phyloP scores from a whole-genome alignment of 2,329 filamentous ascomycete species.

The Hymenoscyphus infarciens region DNA sequence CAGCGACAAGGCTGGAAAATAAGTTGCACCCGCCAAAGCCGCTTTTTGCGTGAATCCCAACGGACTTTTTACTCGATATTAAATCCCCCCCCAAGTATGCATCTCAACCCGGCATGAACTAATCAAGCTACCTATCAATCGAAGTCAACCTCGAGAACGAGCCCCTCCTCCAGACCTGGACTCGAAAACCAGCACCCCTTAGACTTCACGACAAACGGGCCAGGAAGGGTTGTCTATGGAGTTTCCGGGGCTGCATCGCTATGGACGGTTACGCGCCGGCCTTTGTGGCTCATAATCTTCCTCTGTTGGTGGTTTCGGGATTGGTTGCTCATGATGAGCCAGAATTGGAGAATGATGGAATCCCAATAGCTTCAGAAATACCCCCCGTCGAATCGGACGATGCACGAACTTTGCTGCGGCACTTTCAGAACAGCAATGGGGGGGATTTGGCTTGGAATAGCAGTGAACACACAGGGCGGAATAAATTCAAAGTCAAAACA shows the following conservation, averaged over 20 bases:
- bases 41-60: not conserved
- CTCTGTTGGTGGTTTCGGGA: conserved; percentile 78
- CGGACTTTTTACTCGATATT: not conserved
- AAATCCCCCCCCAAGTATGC: not conserved
- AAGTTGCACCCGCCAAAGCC: not conserved
- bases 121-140: not conserved
- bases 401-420: conserved; percentile 60
- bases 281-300: conserved; percentile 84
- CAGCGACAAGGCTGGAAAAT: not conserved
- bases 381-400: conserved; percentile 62
- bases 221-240: conserved; percentile 28
- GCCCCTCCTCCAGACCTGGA: not conserved
- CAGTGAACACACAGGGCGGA: conserved; percentile 45
- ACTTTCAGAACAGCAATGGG: conserved; percentile 64
- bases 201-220: not conserved
- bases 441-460: conserved; percentile 64
- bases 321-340: conserved; percentile 49
- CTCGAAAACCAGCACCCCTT: not conserved
- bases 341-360: conserved; percentile 40
- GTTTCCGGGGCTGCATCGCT: conserved; percentile 21
- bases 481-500: conserved; percentile 65
- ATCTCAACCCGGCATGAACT: not conserved
- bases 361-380: conserved; percentile 65
- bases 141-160: not conserved
- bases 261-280: conserved; percentile 80